Base-by-base conservation (phyloP, 2,329 filamentous ascomycete species). In the Colletotrichum incanum region DNA sequence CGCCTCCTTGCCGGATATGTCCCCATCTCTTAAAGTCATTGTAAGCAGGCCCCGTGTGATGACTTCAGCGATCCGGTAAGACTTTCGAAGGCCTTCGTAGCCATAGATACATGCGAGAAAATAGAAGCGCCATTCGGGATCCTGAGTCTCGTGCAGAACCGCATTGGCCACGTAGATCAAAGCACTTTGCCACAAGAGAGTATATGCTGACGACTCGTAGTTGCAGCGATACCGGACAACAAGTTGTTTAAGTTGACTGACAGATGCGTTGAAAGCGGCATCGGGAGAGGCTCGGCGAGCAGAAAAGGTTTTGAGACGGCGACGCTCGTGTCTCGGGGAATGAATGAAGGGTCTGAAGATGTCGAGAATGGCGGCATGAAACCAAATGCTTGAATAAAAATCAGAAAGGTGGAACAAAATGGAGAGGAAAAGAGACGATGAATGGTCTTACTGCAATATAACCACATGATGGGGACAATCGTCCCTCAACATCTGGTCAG, bases 181-280 rank as follows among this genome's bases (percentile, higher is more conserved):
- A 2, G 80, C 82, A 3, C 77, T 83, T 60, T 84, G 81, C 82
- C 82, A 85, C 2, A 84, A 75, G 9, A 84, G 79, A 1, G 81
- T 80, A 64, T 80, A 82, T 0, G 77, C 75, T 2, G 82, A 82
- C 9, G 78, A 78, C 9, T 74, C 63, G 54, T 82, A 78, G 3
- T 77, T 76, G 23, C 76, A 75, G 20, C 82, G 80, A 68, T 82
- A 84, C 18, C 79, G 75, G 31, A 84, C 66, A 5, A 85, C 75
- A 1, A 84, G 77, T 8, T 78, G 77, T 69, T 84, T 84, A 11
- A 84, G 77, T 54, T 84, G 82, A 37, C 76, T 75, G 1, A 81
- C 77, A 0, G 83, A 84, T 1, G 82, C 80, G 2, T 74, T 70
- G 37, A 76, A 84, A 1, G 76, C 80, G 5, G 76, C 71, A 14